Base-by-base conservation (phyloP, 1,139 yeast genomes). In the Magnusiomyces suaveolens region DNA sequence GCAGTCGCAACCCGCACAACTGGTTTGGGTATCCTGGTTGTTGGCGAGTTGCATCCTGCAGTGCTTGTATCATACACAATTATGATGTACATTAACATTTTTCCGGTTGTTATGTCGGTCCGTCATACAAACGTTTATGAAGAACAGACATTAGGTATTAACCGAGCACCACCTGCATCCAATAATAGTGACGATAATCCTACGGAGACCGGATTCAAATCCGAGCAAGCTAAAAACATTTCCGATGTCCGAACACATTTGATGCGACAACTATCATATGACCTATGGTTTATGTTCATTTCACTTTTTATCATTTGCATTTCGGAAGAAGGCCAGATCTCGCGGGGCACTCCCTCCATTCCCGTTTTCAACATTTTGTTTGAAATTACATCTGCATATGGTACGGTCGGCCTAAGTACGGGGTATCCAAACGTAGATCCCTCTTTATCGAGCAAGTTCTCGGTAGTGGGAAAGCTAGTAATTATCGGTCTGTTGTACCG, bases 41-140 rank as follows among this genome's bases (percentile, higher is more conserved):
- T 92, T 46, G 73, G 87, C 2, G 67, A 70, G 48, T 73, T 92
- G 53, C 95, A 90, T 64, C 92, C 97, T 0, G 95, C 96, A 0
- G 87, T 92, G 50, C 96, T 88, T 68, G 95, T 92, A 46, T 83
- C 95, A 64, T 94, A 94, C 68, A 78, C 89, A 83, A 77, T 92
- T 59, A 90, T 92, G 97, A 92, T 92, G 98, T 92, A 94, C 72
- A 88, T 94, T 33, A 90, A 97, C 3, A 97, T 92, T 51, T 75
- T 90, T 65, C 99, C 99, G 0, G 74, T 92, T 64, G 98, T 98
- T 44, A 92, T 92, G 63, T 87, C 97, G 48, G 89, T 92, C 61
- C 83, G 99, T 71, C 80, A 97, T 67, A 92, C 98, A 24, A 92
- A 92, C 67, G 99, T 92, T 51, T 92, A 92, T 70, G 99, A 92